phyloP scores from a whole-genome alignment of 768 basidiomycete species.

The Rubroboletus pulcherrimus region DNA sequence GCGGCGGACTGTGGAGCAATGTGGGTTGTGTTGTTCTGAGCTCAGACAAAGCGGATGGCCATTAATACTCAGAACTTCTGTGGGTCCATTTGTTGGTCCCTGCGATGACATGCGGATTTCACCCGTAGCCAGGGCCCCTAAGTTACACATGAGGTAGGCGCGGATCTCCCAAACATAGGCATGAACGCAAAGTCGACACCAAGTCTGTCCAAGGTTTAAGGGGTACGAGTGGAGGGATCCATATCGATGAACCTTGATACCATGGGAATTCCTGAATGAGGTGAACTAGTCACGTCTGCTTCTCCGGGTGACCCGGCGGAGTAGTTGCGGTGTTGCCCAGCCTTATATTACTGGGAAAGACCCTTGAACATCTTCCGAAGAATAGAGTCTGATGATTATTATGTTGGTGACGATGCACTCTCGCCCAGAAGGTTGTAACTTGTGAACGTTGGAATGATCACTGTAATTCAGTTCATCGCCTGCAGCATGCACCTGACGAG shows the following conservation, averaged over 20 bases:
- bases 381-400: background rate
- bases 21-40: background rate
- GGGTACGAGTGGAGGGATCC: background rate
- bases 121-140: background rate
- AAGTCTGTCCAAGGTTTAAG: conserved; percentile 1
- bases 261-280: background rate
- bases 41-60: background rate
- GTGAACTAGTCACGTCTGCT: background rate
- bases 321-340: background rate
- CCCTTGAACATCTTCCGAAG: background rate
- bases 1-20: background rate
- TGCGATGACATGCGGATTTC: conserved; percentile 3
- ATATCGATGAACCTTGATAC: conserved; percentile 21
- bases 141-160: background rate
- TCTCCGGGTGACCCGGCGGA: background rate
- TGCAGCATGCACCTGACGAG: background rate
- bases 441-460: background rate
- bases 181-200: conserved; percentile 21
- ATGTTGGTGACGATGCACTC: background rate
- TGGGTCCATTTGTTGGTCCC: conserved; percentile 17
- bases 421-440: background rate
- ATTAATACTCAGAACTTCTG: conserved; percentile 9
- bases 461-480: background rate
- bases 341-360: background rate
- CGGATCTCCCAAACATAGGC: conserved; percentile 17